Conservation (phyloP, 2,329 filamentous ascomycete species). For the Phymatotrichopsis omnivora region DNA sequence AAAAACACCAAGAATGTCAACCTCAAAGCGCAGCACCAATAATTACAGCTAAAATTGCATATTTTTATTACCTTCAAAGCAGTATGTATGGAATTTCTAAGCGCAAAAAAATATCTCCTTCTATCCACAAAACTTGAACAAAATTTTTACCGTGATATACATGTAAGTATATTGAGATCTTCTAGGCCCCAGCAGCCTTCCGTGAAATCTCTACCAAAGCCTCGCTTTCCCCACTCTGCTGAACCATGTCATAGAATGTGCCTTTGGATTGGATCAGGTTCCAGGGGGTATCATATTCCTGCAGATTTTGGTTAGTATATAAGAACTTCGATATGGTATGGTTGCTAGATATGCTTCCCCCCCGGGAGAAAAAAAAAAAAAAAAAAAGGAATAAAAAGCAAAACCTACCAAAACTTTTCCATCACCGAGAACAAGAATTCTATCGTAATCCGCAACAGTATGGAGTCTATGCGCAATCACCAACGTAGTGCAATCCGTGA, state of each 20-base stretch:
- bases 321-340: no score
- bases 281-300: slow-evolving; percentile 25
- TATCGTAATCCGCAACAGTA: slow-evolving; percentile 68
- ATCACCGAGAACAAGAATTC: slow-evolving; percentile 60
- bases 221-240: slow-evolving; percentile 50
- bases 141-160: no score
- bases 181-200: slow-evolving; percentile 18
- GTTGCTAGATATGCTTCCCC: no score
- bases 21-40: no score
- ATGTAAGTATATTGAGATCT: no score
- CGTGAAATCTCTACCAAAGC: slow-evolving; percentile 41
- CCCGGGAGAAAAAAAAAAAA: no score
- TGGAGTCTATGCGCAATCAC: slow-evolving; percentile 68
- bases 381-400: background rate
- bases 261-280: slow-evolving; percentile 24
- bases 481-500: slow-evolving; percentile 56
- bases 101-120: no score
- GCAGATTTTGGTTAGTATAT: slow-evolving; percentile 1
- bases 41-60: no score
- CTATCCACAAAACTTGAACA: no score
- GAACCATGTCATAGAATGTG: slow-evolving; percentile 29
- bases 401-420: slow-evolving; percentile 47
- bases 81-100: no score
- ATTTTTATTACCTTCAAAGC: no score
- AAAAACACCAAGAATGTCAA: no score